Evolutionary conservation across 2,329 filamentous ascomycete genomes (phyloP), one percentile per base, ranked within the genome.

Genomic region (Ophiostoma ips): DNA sequence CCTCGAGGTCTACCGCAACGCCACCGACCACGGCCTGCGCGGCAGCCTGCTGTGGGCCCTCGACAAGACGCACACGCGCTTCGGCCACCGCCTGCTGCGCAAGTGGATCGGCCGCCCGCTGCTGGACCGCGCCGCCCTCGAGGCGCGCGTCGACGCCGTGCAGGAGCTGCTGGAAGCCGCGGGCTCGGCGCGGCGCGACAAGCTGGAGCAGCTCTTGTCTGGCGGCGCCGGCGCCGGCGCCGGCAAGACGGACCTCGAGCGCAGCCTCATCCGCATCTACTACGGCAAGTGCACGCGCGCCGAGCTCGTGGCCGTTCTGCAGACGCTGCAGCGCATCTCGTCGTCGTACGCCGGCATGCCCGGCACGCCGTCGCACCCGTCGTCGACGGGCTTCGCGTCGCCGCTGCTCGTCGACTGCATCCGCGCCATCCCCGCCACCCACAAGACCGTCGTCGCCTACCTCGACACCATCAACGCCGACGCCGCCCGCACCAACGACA

Each of bases 41-140:
- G 92, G 92, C 3, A 95, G 89, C 63, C 71, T 98, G 5, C 89
- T 96, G 64, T 98, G 92, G 92, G 87, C 88, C 0, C 73, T 98
- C 38, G 87, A 98, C 66, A 87, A 92, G 58, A 96, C 92, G 0
- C 77, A 83, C 56, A 98, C 92, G 0, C 81, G 85, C 12, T 94
- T 94, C 60, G 92, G 92, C 2, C 86, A 88, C 55, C 76, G 92
- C 9, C 71, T 96, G 43, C 72, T 98, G 41, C 79, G 90, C 11
- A 95, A 94, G 64, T 98, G 92, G 92, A 84, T 98, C 43, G 92
- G 92, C 1, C 78, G 89, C 10, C 92, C 92, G 0, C 69, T 98
- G 48, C 77, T 98, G 9, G 82, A 95, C 61, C 82, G 80, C 57
- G 64, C 69, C 3, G 73, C 75, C 11, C 75, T 98, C 1, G 82